Evolutionary conservation across 1,284 basidiomycete genomes (phyloP).

Genomic region (Marasmius tenuissimus): DNA sequence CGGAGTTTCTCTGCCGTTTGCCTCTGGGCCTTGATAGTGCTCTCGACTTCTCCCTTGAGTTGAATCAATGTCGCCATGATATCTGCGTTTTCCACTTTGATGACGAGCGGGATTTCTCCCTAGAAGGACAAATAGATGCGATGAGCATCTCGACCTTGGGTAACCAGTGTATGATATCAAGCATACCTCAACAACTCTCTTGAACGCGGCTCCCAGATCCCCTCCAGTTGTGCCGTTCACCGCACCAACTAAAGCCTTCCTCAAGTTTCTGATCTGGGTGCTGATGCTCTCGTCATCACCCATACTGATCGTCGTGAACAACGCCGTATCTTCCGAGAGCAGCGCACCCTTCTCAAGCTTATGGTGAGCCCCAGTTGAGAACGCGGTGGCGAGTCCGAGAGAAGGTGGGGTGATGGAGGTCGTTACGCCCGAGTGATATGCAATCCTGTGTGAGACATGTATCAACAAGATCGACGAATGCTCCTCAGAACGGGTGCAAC

Average conservation of each 20-base stretch:
- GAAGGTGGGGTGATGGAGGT: slow-evolving; percentile 61
- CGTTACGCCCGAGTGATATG: slow-evolving; percentile 60
- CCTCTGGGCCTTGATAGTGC: slow-evolving; percentile 23
- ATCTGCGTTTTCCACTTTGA: slow-evolving; percentile 62
- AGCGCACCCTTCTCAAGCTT: slow-evolving; percentile 48
- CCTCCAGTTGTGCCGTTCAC: slow-evolving; percentile 9
- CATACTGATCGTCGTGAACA: slow-evolving; percentile 61
- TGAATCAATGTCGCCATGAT: slow-evolving; percentile 64
- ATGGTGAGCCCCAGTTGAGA: slow-evolving; percentile 57
- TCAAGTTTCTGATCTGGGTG: slow-evolving; percentile 64
- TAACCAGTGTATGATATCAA: slow-evolving; percentile 39
- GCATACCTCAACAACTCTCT: slow-evolving; percentile 36
- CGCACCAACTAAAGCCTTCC: slow-evolving; percentile 37
- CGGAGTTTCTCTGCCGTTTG: slow-evolving; percentile 28
- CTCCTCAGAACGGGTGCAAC: slow-evolving; percentile 22
- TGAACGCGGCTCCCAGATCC: slow-evolving; percentile 10
- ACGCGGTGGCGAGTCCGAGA: slow-evolving; percentile 60
- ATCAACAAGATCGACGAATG: neutral
- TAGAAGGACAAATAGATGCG: slow-evolving; percentile 10
- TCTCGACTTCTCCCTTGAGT: slow-evolving; percentile 57
- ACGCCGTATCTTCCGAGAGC: slow-evolving; percentile 53
- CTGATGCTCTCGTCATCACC: slow-evolving; percentile 47
- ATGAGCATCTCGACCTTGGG: neutral
- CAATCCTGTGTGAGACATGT: slow-evolving; percentile 39
- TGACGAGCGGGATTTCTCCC: slow-evolving; percentile 39